Conservation (phyloP, 2,329 filamentous ascomycete species). For the Trematosphaeria pertusa region DNA sequence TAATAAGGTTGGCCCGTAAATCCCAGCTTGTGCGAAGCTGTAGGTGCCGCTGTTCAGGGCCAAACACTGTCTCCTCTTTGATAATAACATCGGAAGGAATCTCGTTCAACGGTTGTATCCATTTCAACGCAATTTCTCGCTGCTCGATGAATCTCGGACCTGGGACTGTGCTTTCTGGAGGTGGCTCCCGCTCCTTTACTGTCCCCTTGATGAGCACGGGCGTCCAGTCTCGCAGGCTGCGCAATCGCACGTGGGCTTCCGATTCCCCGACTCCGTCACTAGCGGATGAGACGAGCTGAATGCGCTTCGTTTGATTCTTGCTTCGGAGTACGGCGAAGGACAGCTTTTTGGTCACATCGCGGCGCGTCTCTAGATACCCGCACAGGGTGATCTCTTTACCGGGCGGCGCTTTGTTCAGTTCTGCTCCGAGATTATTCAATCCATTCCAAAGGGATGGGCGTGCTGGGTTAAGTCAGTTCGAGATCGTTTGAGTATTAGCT, state of each 20-base stretch:
- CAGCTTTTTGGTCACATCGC: conserved; percentile 72
- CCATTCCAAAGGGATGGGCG: conserved; percentile 31
- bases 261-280: conserved; percentile 32
- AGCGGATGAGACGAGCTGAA: conserved; percentile 60
- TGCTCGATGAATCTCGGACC: conserved; percentile 43
- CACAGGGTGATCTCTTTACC: conserved; percentile 54
- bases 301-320: conserved; percentile 50
- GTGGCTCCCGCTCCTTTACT: conserved; percentile 51
- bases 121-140: conserved; percentile 68
- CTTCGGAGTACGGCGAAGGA: conserved; percentile 70
- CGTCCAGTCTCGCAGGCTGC: conserved; percentile 56
- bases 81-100: conserved; percentile 81
- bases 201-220: conserved; percentile 62
- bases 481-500: too few species aligned
- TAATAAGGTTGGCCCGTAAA: conserved; percentile 71
- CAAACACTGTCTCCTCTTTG: conserved; percentile 75
- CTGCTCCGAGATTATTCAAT: conserved; percentile 44
- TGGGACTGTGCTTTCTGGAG: conserved; percentile 40
- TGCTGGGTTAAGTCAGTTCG: conserved; percentile 20
- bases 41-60: conserved; percentile 77
- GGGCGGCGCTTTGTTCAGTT: conserved; percentile 5
- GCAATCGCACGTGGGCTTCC: conserved; percentile 48
- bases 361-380: conserved; percentile 75
- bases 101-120: conserved; percentile 72
- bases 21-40: conserved; percentile 78